Evolutionary conservation across 2,329 filamentous ascomycete species (phyloP).

Genomic region (Aureobasidium sp.): DNA sequence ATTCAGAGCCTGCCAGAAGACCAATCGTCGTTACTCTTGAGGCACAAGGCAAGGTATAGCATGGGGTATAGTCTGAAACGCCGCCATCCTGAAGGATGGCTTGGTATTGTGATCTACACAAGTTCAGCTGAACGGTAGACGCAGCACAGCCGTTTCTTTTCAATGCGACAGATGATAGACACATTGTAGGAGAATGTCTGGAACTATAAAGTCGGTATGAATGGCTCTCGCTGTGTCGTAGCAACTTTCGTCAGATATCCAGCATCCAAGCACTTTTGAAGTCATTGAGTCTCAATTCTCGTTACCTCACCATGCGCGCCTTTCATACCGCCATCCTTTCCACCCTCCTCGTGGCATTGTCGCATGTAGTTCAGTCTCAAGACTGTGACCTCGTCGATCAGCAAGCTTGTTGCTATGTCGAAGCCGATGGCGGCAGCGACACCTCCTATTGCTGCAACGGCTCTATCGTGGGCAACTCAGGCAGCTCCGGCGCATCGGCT

Average conservation of each 20-base stretch:
- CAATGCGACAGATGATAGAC: neutral
- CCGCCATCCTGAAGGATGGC: neutral
- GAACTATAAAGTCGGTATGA: neutral
- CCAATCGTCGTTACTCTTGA: neutral
- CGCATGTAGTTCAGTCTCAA: neutral
- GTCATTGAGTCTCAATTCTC: neutral
- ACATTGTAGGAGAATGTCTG: neutral
- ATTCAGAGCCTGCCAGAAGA: no score
- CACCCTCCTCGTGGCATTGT: neutral
- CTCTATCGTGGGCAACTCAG: neutral
- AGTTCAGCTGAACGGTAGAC: neutral
- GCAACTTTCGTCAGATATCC: no score
- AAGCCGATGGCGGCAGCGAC: neutral
- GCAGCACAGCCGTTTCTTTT: neutral
- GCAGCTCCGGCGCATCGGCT: neutral
- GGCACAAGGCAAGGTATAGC: neutral
- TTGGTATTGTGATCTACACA: conserved; percentile 1
- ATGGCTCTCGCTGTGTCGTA: neutral
- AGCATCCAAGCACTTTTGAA: neutral
- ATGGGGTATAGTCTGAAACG: neutral
- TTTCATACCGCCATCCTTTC: neutral
- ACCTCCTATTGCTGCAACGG: conserved; percentile 3
- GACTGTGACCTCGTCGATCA: neutral
- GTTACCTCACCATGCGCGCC: neutral
- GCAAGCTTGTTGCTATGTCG: neutral